These are phyloP conservation scores for Nigrospora osmanthi DNA, from an alignment of 2,329 filamentous ascomycete genomes.

Conservation along the genomic window DNA sequence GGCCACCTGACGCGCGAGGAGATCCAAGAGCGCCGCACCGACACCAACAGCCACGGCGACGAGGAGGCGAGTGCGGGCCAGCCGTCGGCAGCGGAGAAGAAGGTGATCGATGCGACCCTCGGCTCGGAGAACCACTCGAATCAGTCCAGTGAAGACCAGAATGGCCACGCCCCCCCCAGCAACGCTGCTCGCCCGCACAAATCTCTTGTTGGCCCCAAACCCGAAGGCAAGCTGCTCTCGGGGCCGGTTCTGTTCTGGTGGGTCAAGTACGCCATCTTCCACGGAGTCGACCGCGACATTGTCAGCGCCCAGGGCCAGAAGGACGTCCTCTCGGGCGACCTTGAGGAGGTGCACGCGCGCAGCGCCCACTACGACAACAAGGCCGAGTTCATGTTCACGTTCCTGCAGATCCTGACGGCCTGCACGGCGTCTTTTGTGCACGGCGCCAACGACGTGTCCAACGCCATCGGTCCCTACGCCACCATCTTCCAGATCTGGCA, in stretches of 20 bases:
- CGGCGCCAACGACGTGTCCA: slow-evolving; percentile 55
- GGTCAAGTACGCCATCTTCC: slow-evolving; percentile 11
- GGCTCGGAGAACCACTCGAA: slow-evolving; percentile 5
- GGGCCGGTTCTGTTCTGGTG: slow-evolving; percentile 12
- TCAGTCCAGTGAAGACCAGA: not conserved
- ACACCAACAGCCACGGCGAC: slow-evolving; percentile 12
- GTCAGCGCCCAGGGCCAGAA: slow-evolving; percentile 28
- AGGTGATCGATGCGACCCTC: slow-evolving; percentile 4
- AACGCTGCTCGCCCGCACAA: slow-evolving; percentile 3
- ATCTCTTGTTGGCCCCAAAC: slow-evolving; percentile 13
- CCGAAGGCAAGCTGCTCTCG: slow-evolving; percentile 22
- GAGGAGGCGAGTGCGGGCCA: slow-evolving; percentile 13
- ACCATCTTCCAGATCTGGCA: slow-evolving; percentile 55
- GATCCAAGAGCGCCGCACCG: slow-evolving; percentile 32
- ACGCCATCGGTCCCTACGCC: slow-evolving; percentile 54
- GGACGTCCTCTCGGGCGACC: slow-evolving; percentile 40
- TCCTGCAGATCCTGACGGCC: slow-evolving; percentile 52
- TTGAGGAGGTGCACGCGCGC: slow-evolving; percentile 47
- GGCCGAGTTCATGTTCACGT: slow-evolving; percentile 53
- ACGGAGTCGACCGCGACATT: slow-evolving; percentile 38
- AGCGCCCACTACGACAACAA: slow-evolving; percentile 55
- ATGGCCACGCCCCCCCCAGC: not conserved
- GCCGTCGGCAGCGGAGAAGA: slow-evolving; percentile 6
- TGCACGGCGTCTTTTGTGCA: slow-evolving; percentile 57
- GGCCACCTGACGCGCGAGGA: slow-evolving; percentile 47